A percentile compares a stretch with the other conserved stretches of the same genome.
Evolutionary conservation across 1,284 basidiomycete genomes (phyloP).

Genomic region (Ceratobasidium sp.): DNA sequence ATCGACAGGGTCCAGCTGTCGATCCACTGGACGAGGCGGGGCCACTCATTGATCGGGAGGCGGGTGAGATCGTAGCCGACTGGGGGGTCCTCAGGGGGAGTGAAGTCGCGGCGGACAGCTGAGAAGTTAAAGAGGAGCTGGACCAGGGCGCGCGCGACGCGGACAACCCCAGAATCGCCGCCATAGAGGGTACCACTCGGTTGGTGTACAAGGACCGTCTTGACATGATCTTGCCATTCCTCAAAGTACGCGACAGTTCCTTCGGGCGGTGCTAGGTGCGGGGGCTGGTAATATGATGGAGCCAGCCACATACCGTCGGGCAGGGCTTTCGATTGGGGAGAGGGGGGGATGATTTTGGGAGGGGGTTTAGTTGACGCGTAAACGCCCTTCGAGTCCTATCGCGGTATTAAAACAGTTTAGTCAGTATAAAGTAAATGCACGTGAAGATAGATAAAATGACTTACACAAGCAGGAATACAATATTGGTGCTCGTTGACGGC

Average conservation of each 20-base stretch:
- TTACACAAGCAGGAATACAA: neutral
- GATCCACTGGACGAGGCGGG: neutral
- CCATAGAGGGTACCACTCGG: neutral
- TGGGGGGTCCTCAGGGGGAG: neutral
- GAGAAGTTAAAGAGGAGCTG: neutral
- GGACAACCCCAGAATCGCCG: conserved; percentile 2
- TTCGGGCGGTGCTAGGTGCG: neutral
- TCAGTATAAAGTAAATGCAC: neutral
- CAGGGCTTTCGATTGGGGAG: neutral
- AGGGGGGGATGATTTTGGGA: neutral
- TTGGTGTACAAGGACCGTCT: neutral
- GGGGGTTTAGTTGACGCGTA: neutral
- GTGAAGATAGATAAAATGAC: no score
- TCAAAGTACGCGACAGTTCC: neutral
- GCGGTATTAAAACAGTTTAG: neutral
- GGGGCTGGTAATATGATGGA: neutral
- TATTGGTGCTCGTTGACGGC: neutral
- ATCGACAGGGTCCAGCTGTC: neutral
- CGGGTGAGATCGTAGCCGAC: neutral
- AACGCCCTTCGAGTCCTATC: conserved; percentile 4
- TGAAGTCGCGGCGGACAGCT: neutral
- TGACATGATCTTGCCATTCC: neutral
- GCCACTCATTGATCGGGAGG: neutral
- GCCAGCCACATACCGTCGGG: neutral
- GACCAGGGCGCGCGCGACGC: neutral